These are phyloP conservation scores for Solidago caesia DNA, from an alignment of 129 eudicot species.

Conservation along the genomic window DNA sequence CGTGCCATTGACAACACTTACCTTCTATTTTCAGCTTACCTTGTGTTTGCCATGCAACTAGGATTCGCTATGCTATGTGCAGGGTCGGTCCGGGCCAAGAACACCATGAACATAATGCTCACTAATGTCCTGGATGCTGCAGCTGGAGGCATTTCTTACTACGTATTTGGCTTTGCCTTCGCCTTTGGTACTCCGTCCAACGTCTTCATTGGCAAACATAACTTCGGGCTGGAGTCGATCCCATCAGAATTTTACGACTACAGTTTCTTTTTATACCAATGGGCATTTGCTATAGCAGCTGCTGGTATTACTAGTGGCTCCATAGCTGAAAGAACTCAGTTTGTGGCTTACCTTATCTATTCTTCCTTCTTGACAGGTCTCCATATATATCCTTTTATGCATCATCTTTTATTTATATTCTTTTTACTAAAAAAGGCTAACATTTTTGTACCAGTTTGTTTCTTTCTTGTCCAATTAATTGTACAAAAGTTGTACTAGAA, in stretches of 20 bases:
- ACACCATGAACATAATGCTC: slow-evolving; percentile 80
- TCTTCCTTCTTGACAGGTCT: slow-evolving; percentile 59
- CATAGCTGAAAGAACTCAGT: slow-evolving; percentile 73
- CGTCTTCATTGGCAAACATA: slow-evolving; percentile 55
- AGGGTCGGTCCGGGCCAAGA: slow-evolving; percentile 65
- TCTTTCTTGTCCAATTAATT: no score
- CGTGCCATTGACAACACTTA: slow-evolving; percentile 60
- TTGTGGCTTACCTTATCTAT: slow-evolving; percentile 64
- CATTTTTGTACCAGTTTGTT: background rate
- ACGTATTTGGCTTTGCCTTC: slow-evolving; percentile 63
- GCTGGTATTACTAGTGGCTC: slow-evolving; percentile 80
- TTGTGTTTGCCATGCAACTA: slow-evolving; percentile 74
- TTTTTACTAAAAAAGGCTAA: background rate
- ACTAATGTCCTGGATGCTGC: slow-evolving; percentile 72
- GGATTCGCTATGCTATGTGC: slow-evolving; percentile 87
- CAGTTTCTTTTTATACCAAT: slow-evolving; percentile 52
- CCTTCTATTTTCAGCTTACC: slow-evolving; percentile 65
- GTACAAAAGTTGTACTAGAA: no score
- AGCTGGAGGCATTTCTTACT: slow-evolving; percentile 62
- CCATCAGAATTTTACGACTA: slow-evolving; percentile 40
- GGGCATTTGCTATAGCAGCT: slow-evolving; percentile 89
- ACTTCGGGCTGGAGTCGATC: slow-evolving; percentile 48
- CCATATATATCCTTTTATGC: background rate
- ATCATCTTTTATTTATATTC: no score
- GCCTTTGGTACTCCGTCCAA: slow-evolving; percentile 56